Evolutionary conservation across 495 filamentous ascomycete genomes (phyloP).

Genomic region (Penicillium herquei): DNA sequence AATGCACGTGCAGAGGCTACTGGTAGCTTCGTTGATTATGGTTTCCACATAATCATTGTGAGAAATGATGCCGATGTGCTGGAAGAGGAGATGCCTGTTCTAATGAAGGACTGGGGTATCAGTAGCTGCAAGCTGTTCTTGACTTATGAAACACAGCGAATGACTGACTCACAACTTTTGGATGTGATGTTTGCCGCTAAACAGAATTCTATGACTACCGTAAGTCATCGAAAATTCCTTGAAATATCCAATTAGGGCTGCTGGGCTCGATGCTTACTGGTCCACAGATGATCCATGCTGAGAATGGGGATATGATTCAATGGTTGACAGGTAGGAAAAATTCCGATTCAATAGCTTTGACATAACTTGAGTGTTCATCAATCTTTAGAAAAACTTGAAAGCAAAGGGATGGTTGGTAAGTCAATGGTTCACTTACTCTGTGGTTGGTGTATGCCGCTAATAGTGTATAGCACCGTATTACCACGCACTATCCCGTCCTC

Average conservation of each 20-base stretch:
- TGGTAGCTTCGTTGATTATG: constrained; percentile 13
- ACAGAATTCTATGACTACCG: constrained; percentile 15
- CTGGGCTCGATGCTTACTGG: too few species aligned
- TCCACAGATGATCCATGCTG: constrained; percentile 17
- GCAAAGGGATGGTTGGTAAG: constrained; percentile 13
- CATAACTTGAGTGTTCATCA: background rate
- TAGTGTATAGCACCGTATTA: constrained; percentile 26
- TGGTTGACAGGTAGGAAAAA: constrained; percentile 11
- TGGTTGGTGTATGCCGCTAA: background rate
- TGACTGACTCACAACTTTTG: constrained; percentile 15
- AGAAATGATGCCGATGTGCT: constrained; percentile 10
- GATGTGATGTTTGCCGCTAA: constrained; percentile 15
- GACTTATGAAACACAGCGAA: constrained; percentile 12
- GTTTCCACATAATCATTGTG: constrained; percentile 17
- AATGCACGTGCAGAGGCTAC: constrained; percentile 10
- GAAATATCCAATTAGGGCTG: too few species aligned
- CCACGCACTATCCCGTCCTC: constrained; percentile 35
- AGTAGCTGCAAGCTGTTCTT: constrained; percentile 16
- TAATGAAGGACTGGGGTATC: constrained; percentile 15
- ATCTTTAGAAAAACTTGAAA: constrained; percentile 8
- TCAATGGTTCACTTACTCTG: background rate
- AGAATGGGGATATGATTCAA: constrained; percentile 20
- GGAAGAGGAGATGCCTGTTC: constrained; percentile 12
- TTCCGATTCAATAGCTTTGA: background rate
- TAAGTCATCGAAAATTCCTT: constrained; percentile 21